phyloP scores from a whole-genome alignment of 163 green algal species.

The Coccomyxa subellipsoidea region DNA sequence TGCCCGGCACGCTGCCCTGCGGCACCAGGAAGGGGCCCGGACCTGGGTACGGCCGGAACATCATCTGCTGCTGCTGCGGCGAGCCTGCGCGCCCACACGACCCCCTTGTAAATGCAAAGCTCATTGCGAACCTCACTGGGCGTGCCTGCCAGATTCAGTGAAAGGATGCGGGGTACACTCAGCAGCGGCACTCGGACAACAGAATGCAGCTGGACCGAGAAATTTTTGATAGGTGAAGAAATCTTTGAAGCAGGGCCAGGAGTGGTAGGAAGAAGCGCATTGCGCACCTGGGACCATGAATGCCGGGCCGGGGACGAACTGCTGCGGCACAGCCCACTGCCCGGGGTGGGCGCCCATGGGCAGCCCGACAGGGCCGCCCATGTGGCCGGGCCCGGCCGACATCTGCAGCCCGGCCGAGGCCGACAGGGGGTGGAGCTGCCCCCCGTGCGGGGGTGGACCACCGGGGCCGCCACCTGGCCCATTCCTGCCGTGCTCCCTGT shows the following conservation, averaged over 20 bases:
- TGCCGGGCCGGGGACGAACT: not conserved
- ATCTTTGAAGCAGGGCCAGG: no score
- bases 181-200: no score
- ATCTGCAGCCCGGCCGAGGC: not conserved
- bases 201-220: no score
- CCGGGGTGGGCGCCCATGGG: not conserved
- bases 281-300: not conserved
- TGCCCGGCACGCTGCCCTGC: not conserved
- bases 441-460: not conserved
- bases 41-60: no score
- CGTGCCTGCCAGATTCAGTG: no score
- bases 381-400: not conserved
- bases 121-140: no score
- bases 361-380: not conserved
- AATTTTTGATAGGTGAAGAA: no score
- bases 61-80: not conserved
- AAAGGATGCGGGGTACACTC: no score
- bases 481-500: not conserved
- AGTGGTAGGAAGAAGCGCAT: not conserved
- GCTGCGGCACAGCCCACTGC: not conserved
- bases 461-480: no score
- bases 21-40: not conserved
- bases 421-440: not conserved
- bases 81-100: not conserved
- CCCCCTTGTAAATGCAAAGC: no score